phyloP scores from a whole-genome alignment of 2,329 filamentous ascomycete genomes.

The Fusarium proliferatum region DNA sequence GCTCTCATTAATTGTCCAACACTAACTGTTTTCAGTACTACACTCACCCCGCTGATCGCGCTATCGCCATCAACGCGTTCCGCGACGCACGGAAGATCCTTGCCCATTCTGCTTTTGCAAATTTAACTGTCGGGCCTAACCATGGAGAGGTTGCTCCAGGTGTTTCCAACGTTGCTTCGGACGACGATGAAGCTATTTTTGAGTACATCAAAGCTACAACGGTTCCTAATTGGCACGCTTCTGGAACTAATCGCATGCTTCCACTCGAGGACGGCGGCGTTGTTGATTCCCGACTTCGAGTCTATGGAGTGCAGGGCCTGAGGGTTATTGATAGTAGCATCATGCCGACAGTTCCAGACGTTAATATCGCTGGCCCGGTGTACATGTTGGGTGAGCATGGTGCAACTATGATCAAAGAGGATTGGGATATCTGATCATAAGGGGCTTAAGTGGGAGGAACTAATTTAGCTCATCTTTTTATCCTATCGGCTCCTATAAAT shows the following conservation, averaged over 20 bases:
- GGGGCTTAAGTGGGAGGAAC: no score
- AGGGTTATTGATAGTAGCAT: constrained; percentile 32
- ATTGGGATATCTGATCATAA: not conserved
- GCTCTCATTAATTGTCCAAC: no score
- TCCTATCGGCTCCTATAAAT: no score
- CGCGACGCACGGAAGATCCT: constrained; percentile 18
- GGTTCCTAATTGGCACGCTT: constrained; percentile 16
- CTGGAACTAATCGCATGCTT: constrained; percentile 18
- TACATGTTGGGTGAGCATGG: constrained; percentile 70
- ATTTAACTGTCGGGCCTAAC: not conserved
- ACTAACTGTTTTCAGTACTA: not conserved
- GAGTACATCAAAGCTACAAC: constrained; percentile 11
- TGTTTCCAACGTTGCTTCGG: not conserved
- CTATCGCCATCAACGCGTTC: constrained; percentile 4
- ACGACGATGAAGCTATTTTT: constrained; percentile 4
- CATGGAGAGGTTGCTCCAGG: constrained; percentile 15
- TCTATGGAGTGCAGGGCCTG: constrained; percentile 30
- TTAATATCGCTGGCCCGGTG: constrained; percentile 69
- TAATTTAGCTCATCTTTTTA: not conserved
- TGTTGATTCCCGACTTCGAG: constrained; percentile 21
- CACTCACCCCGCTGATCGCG: constrained; percentile 4
- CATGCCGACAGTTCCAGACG: constrained; percentile 66
- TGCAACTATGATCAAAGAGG: constrained; percentile 1
- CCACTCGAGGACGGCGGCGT: constrained; percentile 33
- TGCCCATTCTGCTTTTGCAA: constrained; percentile 1